phyloP scores from a whole-genome alignment of 257 asterid species.

The Plantago major region DNA sequence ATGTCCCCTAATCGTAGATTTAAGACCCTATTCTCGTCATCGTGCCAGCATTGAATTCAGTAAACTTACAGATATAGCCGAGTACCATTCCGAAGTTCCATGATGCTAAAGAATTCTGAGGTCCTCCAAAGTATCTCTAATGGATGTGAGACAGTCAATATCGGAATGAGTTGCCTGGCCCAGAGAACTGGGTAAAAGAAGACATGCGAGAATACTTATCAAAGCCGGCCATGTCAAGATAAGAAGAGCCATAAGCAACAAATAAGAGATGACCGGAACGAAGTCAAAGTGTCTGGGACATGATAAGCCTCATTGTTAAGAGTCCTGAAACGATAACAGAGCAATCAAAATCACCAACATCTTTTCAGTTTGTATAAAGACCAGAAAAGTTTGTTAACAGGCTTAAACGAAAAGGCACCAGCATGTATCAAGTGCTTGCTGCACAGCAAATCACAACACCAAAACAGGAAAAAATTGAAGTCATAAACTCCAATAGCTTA shows the following conservation, averaged over 20 bases:
- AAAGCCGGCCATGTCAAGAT: slow-evolving; percentile 27
- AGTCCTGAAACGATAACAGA: slow-evolving; percentile 29
- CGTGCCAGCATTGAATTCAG: slow-evolving; percentile 78
- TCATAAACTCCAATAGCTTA: background rate
- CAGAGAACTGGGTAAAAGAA: slow-evolving; percentile 29
- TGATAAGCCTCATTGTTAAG: slow-evolving; percentile 13
- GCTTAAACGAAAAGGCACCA: background rate
- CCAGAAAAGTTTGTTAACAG: background rate
- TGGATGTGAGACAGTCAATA: slow-evolving; percentile 53
- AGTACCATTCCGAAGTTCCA: slow-evolving; percentile 62
- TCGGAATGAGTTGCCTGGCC: slow-evolving; percentile 42
- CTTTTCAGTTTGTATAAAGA: background rate
- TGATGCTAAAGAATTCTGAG: slow-evolving; percentile 35
- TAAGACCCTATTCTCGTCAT: slow-evolving; percentile 55
- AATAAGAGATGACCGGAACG: slow-evolving; percentile 2
- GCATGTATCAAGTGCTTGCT: background rate
- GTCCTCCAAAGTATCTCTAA: slow-evolving; percentile 45
- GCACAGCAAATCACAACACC: background rate
- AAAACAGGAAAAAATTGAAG: background rate
- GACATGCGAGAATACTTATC: slow-evolving; percentile 30
- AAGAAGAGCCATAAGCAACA: slow-evolving; percentile 20
- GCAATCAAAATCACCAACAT: slow-evolving; percentile 5
- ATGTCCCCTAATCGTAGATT: slow-evolving; percentile 51
- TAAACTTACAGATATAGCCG: slow-evolving; percentile 61
- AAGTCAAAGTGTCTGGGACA: slow-evolving; percentile 19